phyloP scores from a whole-genome alignment of 1,284 basidiomycete genomes.

The Fomitopsis pinicola region DNA sequence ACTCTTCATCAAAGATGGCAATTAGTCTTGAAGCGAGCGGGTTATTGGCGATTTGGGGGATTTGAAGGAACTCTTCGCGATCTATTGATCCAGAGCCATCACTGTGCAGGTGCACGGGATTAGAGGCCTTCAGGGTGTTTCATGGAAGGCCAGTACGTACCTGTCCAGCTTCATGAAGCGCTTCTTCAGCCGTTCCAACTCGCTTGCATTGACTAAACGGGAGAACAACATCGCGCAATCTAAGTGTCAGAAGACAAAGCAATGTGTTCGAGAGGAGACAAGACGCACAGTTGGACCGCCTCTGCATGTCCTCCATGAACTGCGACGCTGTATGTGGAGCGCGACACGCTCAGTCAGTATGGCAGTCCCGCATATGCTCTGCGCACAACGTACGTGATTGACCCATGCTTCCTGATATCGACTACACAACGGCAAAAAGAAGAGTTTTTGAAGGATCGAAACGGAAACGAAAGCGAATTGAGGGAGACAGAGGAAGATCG shows the following conservation, averaged over 20 bases:
- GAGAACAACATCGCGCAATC: constrained; percentile 6
- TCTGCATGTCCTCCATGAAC: constrained; percentile 93
- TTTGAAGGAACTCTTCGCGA: constrained; percentile 97
- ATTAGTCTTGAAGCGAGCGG: constrained; percentile 97
- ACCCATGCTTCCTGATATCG: constrained; percentile 45
- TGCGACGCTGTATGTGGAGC: constrained; percentile 61
- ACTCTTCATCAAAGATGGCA: constrained; percentile 99
- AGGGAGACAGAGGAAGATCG: constrained; percentile 11
- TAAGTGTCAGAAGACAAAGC: neutral
- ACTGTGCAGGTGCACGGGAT: constrained; percentile 32
- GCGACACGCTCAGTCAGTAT: constrained; percentile 8
- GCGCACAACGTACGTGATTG: constrained; percentile 60
- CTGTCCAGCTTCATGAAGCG: constrained; percentile 99
- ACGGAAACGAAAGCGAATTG: neutral
- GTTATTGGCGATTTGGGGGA: constrained; percentile 98
- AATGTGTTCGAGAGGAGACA: neutral
- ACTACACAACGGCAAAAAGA: neutral
- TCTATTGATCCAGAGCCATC: constrained; percentile 98
- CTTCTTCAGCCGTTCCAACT: constrained; percentile 94
- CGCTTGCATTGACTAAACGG: constrained; percentile 78
- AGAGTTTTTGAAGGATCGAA: neutral
- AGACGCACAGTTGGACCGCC: constrained; percentile 83
- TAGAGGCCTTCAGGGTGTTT: neutral
- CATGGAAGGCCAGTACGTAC: constrained; percentile 27
- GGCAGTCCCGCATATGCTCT: neutral